Percentiles rank a stretch among this genome's conserved stretches.
phyloP scores from a whole-genome alignment of 805 yeast species.

The Pichia sporocuriosa region DNA sequence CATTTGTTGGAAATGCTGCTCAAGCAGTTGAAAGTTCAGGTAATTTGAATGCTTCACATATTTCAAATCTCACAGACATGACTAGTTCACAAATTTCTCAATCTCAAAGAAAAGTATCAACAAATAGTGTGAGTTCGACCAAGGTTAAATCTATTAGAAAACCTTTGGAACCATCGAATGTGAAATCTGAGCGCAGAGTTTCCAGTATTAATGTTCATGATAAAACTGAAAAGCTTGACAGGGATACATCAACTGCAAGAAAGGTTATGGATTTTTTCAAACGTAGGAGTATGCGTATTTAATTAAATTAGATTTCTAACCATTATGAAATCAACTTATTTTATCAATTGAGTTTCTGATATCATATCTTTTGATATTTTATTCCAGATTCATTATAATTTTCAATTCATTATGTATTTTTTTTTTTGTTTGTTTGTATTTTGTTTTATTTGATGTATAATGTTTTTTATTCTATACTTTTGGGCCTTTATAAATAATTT shows the following conservation, averaged over 20 bases:
- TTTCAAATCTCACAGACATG: background rate
- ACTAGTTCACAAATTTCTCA: background rate
- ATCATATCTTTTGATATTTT: background rate
- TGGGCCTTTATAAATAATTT: too few species aligned
- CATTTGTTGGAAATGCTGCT: too few species aligned
- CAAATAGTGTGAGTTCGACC: background rate
- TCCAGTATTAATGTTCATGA: conserved; percentile 1
- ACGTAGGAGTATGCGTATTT: conserved; percentile 46
- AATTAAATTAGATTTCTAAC: conserved; percentile 2
- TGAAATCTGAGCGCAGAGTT: conserved; percentile 6
- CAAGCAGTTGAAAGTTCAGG: too few species aligned
- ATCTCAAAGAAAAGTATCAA: conserved; percentile 1
- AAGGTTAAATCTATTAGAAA: conserved; percentile 6
- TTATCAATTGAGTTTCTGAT: background rate
- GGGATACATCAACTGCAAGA: conserved; percentile 68
- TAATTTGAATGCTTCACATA: too few species aligned
- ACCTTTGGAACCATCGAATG: conserved; percentile 15
- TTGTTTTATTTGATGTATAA: too few species aligned
- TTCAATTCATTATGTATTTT: background rate
- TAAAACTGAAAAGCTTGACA: conserved; percentile 28
- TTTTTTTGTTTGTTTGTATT: background rate
- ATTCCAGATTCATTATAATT: background rate
- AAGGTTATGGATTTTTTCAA: conserved; percentile 74
- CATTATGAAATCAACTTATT: background rate
- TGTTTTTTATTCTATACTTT: too few species aligned